Percentiles rank a stretch among this genome's conserved stretches.
Conservation (phyloP, 257 asterid species). For the Cruciata laevipes region DNA sequence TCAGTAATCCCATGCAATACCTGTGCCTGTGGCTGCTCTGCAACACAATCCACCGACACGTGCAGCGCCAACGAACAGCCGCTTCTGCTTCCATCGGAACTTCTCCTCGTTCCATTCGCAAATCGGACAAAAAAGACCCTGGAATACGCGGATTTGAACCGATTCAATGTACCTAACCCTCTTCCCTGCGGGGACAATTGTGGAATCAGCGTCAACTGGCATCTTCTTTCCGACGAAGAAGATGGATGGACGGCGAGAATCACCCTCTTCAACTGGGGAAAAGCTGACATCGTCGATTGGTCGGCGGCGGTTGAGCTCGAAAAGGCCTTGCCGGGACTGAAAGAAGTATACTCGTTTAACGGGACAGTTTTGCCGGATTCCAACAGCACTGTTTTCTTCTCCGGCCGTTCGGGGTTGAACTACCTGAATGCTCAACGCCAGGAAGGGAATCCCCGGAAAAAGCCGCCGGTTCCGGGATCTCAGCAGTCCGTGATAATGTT, state of each 20-base stretch:
- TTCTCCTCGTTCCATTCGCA: conserved; percentile 54
- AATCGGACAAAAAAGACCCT: conserved; percentile 37
- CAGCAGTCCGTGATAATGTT: conserved; percentile 49
- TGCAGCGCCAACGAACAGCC: conserved; percentile 49
- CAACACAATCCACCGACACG: conserved; percentile 2
- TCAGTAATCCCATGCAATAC: conserved; percentile 68
- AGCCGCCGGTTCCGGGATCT: conserved; percentile 57
- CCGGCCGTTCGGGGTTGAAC: conserved; percentile 40
- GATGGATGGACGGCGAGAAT: conserved; percentile 65
- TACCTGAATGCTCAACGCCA: conserved; percentile 38
- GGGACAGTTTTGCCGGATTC: conserved; percentile 31
- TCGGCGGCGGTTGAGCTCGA: conserved; percentile 48
- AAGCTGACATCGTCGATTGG: conserved; percentile 42
- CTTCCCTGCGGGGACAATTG: conserved; percentile 69
- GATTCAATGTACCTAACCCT: conserved; percentile 34
- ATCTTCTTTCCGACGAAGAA: conserved; percentile 38
- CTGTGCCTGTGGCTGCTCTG: conserved; percentile 64
- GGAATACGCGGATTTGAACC: conserved; percentile 18
- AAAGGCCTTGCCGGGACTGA: conserved; percentile 47
- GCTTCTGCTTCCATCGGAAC: conserved; percentile 47
- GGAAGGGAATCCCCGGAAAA: conserved; percentile 49
- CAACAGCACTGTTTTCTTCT: conserved; percentile 39
- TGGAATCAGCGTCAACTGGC: conserved; percentile 72
- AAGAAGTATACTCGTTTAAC: conserved; percentile 47
- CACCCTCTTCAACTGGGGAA: conserved; percentile 66